Percentiles rank a stretch among this genome's conserved stretches.
Evolutionary conservation across 495 filamentous ascomycete genomes (phyloP).

Genomic region (Penicillium coffeae): DNA sequence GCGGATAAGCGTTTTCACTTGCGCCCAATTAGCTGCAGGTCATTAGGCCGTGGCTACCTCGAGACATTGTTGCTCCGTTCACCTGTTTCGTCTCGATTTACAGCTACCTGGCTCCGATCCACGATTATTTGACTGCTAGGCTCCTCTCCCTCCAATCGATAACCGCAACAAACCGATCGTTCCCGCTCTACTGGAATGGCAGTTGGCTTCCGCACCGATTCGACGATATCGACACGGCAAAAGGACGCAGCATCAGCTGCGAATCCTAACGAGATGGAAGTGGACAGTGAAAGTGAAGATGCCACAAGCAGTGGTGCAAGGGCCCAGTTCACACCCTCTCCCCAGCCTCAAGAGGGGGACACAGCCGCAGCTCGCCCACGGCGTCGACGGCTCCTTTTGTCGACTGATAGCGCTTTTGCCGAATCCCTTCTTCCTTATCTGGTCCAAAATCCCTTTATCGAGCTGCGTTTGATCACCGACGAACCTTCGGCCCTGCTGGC

Average conservation of each 20-base stretch:
- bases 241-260: conserved; percentile 13
- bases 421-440: conserved; percentile 39
- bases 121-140: background rate
- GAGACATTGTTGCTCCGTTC: background rate
- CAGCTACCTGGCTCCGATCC: background rate
- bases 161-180: background rate
- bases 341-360: conserved; percentile 5
- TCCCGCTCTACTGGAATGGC: conserved; percentile 18
- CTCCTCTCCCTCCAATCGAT: background rate
- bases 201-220: conserved; percentile 20
- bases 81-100: background rate
- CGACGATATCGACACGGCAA: background rate
- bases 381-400: conserved; percentile 40
- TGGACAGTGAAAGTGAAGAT: conserved; percentile 24
- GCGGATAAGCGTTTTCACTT: conserved; percentile 10
- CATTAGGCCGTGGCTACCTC: background rate
- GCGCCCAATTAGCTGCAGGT: background rate
- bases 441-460: conserved; percentile 37
- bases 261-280: conserved; percentile 30
- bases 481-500: conserved; percentile 43
- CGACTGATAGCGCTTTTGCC: conserved; percentile 44
- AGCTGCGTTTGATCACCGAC: conserved; percentile 45
- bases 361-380: conserved; percentile 12
- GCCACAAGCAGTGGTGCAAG: conserved; percentile 16
- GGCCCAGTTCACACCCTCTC: conserved; percentile 8